phyloP scores from a whole-genome alignment of 176 grass and related monocot genomes.

The Aegilops longissima region DNA sequence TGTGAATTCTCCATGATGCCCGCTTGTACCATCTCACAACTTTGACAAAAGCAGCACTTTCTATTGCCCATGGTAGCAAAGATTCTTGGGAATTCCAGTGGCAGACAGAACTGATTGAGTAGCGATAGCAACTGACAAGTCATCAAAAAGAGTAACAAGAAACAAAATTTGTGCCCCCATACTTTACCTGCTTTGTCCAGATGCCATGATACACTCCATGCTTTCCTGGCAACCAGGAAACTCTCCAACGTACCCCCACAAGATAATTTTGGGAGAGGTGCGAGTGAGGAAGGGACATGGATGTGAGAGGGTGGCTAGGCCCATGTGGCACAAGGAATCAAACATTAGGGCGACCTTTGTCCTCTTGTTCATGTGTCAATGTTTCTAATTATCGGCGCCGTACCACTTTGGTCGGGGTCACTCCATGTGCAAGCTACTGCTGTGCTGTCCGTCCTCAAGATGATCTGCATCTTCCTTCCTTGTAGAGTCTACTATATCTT shows the following conservation, averaged over 20 bases:
- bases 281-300: conserved; percentile 36
- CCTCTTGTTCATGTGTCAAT: conserved; percentile 46
- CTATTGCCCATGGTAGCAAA: conserved; percentile 25
- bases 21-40: conserved; percentile 3
- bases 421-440: conserved; percentile 53
- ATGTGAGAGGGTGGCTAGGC: conserved; percentile 45
- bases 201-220: conserved; percentile 15
- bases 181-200: conserved; percentile 8
- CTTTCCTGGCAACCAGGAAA: conserved; percentile 26
- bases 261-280: not conserved
- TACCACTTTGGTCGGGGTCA: conserved; percentile 29
- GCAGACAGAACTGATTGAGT: conserved; percentile 52
- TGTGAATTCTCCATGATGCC: not conserved
- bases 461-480: conserved; percentile 35
- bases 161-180: conserved; percentile 27
- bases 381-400: conserved; percentile 35
- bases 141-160: conserved; percentile 26
- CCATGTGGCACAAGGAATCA: conserved; percentile 62
- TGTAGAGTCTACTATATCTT: conserved; percentile 40
- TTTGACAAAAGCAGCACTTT: conserved; percentile 23
- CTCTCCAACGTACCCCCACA: conserved; percentile 11
- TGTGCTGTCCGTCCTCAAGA: not conserved
- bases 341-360: conserved; percentile 42
- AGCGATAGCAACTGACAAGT: conserved; percentile 29
- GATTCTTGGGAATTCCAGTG: conserved; percentile 44